Base-by-base conservation (phyloP, 108 stramenopile genomes). In the Nannochloropsis granulata region DNA sequence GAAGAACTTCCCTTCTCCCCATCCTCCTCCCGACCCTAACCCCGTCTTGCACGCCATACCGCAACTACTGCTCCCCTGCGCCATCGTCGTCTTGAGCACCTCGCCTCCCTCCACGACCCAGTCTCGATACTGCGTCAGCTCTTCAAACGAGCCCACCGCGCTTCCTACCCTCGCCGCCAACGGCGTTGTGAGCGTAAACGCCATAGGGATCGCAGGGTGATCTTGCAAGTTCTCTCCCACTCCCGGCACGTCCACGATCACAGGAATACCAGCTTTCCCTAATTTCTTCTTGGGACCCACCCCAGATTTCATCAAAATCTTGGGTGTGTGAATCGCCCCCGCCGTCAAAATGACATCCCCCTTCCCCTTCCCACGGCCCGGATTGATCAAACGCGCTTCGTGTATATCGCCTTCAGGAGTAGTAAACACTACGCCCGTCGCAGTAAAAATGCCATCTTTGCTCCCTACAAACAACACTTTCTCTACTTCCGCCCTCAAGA, bases 301-400 rank as follows among this genome's bases (percentile, higher is more conserved):
- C 23, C 93, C 94, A 19, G 90, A 90, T 46, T 79, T 45, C 86
- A 88, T 85, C 5, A 94, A 86, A 78, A 94, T 82, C 86, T 94
- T 93, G 44, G 93, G 93, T 25, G 93, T 90, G 56, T 82, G 83
- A 71, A 93, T 87, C 24, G 93, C 90, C 42, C 94, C 94, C 9
- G 92, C 89, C 13, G 91, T 83, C 43, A 94, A 44, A 24, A 94
- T 92, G 42, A 94, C 93, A 87, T 93, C 92, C 79, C 85, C 43
- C 24, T 46, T 82, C 71, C 82, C 82, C 16, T 45, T 80, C 24
- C 43, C 78, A 12, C 21, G 44, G 19, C 85, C 82, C 13, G 43
- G 71, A 25, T 25, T 45, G 10, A 78, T 44, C 24, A 82, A 23
- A 13, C n/a, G 24, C 16, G 79, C 44, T 44, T 83, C 79, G 1